Evolutionary conservation across 2,329 filamentous ascomycete species (phyloP), one percentile per base, ranked within the genome.

Genomic region (Ophiosphaerella korrae): DNA sequence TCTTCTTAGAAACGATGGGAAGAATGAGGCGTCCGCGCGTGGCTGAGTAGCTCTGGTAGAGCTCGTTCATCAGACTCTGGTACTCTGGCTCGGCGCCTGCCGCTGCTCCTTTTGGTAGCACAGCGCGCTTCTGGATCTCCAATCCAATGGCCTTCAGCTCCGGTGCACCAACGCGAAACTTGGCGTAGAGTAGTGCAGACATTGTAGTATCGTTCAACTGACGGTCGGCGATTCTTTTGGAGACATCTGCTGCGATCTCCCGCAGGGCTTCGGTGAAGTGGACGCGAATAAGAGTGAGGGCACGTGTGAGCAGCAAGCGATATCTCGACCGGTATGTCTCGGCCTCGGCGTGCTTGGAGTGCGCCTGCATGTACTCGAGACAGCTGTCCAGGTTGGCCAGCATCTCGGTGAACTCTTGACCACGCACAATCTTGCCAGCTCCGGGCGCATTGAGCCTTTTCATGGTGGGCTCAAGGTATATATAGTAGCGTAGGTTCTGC

Each of bases 401-500:
- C 81, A 97, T 95, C 45, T 96, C 90, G 2, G 88, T 86, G 67
- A 97, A 97, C 38, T 89, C 88, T 43, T 88, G 86, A 49, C 88
- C 88, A 39, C 92, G 88, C 13, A 97, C 92, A 48, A 96, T 81
- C 50, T 88, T 91, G 42, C 90, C 87, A 16, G 93, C 92, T 1
- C 92, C 92, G 0, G 94, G 92, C 0, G 92, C 92, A 77, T 97
- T 97, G 50, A 99, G 84, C 12, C 92, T 84, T 48, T 92, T 84
- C 0, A 92, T 96, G 53, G 93, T 92, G 40, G 88, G 92, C 58
- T 99, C 94, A 5, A 99, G 82, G 68, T 96, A 97, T 16, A 89
- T 85, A 73, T 99, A 99, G 74, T 96, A 97, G 68, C 92, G 87
- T n/a, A 97, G 79, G 63, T 97, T 95, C 21, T 90, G 89, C 23